phyloP scores from a whole-genome alignment of 2,329 filamentous ascomycete species.

The Fusarium sp. region DNA sequence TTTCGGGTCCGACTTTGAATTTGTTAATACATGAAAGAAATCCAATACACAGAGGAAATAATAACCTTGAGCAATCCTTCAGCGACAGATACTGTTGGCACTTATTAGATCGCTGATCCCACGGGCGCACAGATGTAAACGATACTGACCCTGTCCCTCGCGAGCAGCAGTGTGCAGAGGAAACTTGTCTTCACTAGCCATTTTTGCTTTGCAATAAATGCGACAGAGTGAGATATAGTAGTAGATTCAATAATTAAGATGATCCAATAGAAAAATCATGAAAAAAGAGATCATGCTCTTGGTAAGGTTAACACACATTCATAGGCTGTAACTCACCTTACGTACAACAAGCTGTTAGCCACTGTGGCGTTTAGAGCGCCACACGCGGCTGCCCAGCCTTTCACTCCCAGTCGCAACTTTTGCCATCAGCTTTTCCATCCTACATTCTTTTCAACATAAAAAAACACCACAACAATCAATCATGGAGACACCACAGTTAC shows the following conservation, averaged over 20 bases:
- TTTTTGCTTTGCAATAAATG: not conserved
- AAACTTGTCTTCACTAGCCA: conserved; percentile 69
- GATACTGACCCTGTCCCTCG: conserved; percentile 79
- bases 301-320: conserved; percentile 3
- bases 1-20: conserved; percentile 79
- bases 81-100: conserved; percentile 69
- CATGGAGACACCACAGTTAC: conserved; percentile 51
- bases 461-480: conserved; percentile 17
- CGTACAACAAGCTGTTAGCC: conserved; percentile 19
- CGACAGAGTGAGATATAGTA: not conserved
- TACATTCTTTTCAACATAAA: conserved; percentile 15
- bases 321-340: conserved; percentile 16
- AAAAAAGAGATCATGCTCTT: not conserved
- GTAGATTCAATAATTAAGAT: not conserved
- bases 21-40: not conserved
- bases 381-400: conserved; percentile 48
- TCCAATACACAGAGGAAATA: not conserved
- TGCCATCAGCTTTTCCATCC: conserved; percentile 34
- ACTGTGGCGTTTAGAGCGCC: conserved; percentile 44
- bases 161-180: conserved; percentile 89
- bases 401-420: conserved; percentile 35
- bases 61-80: conserved; percentile 67
- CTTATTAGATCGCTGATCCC: conserved; percentile 19
- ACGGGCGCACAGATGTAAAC: not conserved
- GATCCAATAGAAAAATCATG: not conserved